phyloP scores from a whole-genome alignment of 495 filamentous ascomycete genomes.

The Trichoderma virens region DNA sequence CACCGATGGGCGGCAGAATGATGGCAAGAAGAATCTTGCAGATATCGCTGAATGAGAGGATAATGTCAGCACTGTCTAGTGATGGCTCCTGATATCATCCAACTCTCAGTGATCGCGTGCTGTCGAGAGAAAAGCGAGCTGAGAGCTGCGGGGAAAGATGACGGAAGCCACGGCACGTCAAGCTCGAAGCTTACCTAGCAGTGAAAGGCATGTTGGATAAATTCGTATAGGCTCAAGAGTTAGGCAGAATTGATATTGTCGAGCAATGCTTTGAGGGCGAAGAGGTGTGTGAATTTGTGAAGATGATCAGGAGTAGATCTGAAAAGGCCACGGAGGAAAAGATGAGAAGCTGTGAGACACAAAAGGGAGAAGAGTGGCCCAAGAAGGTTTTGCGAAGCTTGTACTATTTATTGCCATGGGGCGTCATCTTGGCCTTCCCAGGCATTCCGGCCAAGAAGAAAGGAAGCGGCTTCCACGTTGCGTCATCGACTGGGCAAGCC shows the following conservation, averaged over 20 bases:
- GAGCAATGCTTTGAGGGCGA: not conserved
- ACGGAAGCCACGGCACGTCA: constrained; percentile 4
- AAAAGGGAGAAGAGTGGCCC: not conserved
- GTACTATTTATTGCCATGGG: constrained; percentile 5
- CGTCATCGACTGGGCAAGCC: constrained; percentile 5
- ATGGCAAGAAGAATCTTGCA: constrained; percentile 88
- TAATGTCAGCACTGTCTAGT: not conserved
- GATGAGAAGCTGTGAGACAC: constrained; percentile 5
- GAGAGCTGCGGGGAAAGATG: constrained; percentile 7
- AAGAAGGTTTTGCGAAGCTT: constrained; percentile 1
- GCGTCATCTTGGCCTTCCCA: constrained; percentile 6
- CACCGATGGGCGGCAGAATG: constrained; percentile 80
- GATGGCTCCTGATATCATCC: not conserved
- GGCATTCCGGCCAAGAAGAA: not conserved
- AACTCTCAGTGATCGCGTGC: not conserved
- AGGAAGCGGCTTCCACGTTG: not conserved
- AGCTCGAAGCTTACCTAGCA: constrained; percentile 44
- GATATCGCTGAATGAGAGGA: constrained; percentile 55
- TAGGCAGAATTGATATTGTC: not conserved
- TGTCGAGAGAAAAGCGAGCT: not conserved
- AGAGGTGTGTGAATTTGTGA: not conserved
- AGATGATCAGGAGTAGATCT: not conserved
- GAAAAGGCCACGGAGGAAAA: not conserved
- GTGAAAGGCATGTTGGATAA: constrained; percentile 53
- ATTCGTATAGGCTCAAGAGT: not conserved